A percentile compares a stretch with the other conserved stretches of the same genome.
These are phyloP conservation scores for Wallacemonas collosoma DNA, from an alignment of 208 protist genomes.

Conservation along the genomic window DNA sequence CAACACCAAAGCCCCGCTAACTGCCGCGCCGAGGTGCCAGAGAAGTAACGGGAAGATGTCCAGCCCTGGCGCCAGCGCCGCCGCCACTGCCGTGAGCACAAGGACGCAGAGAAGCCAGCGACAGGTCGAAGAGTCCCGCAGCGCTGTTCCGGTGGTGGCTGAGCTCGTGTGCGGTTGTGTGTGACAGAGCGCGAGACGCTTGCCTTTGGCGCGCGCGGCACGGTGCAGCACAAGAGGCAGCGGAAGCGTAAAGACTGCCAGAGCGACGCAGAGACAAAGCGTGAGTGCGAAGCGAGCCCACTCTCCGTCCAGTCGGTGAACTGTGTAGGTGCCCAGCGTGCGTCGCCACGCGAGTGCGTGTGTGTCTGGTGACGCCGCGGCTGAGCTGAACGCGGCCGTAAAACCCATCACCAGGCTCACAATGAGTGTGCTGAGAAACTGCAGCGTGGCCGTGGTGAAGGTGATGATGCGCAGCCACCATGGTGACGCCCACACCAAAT, in stretches of 20 bases:
- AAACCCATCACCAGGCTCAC: neutral
- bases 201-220: neutral
- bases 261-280: neutral
- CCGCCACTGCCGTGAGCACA: neutral
- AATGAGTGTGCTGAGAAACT: neutral
- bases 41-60: neutral
- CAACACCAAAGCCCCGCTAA: neutral
- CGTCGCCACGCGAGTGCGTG: neutral
- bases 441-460: neutral
- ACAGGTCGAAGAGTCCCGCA: neutral
- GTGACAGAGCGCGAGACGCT: neutral
- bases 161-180: no score
- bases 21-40: neutral
- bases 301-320: neutral
- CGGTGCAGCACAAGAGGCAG: neutral
- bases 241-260: neutral
- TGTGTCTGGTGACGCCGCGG: neutral
- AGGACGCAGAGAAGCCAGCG: neutral
- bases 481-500: neutral
- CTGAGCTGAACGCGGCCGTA: neutral
- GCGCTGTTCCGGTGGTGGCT: neutral
- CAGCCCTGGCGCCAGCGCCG: neutral
- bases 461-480: neutral
- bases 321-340: conserved; percentile 2
- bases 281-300: neutral